These are phyloP conservation scores for Leptodontidium sp. DNA, from an alignment of 2,329 filamentous ascomycete genomes.

Conservation along the genomic window DNA sequence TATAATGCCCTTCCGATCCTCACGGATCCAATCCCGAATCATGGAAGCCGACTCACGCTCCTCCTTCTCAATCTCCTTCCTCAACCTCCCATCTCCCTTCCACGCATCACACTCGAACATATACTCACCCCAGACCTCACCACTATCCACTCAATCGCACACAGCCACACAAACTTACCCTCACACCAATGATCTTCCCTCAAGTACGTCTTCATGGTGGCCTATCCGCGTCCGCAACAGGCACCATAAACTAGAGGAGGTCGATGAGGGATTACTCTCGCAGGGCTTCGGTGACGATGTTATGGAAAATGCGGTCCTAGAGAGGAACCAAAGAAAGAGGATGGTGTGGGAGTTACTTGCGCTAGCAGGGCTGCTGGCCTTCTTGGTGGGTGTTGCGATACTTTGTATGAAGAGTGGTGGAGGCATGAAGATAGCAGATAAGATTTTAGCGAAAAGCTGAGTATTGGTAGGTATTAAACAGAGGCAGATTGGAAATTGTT, in stretches of 20 bases:
- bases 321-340: neutral
- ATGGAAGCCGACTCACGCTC: conserved; percentile 24
- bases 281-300: neutral
- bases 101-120: neutral
- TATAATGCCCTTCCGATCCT: conserved; percentile 37
- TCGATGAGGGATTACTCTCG: neutral
- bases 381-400: conserved; percentile 26
- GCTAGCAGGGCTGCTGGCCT: conserved; percentile 8
- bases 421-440: conserved; percentile 9
- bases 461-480: neutral
- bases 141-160: neutral
- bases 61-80: conserved; percentile 17
- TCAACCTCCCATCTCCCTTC: conserved; percentile 18
- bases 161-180: neutral
- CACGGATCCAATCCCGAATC: conserved; percentile 32
- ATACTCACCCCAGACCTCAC: neutral
- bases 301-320: neutral
- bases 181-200: neutral
- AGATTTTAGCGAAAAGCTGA: neutral
- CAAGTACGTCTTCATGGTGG: conserved; percentile 13
- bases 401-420: conserved; percentile 40
- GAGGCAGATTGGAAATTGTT: neutral
- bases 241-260: neutral
- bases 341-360: conserved; percentile 22
- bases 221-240: neutral